A percentile compares a stretch with the other conserved stretches of the same genome.
phyloP scores from a whole-genome alignment of 1,139 yeast genomes.

The Pichia sp. region DNA sequence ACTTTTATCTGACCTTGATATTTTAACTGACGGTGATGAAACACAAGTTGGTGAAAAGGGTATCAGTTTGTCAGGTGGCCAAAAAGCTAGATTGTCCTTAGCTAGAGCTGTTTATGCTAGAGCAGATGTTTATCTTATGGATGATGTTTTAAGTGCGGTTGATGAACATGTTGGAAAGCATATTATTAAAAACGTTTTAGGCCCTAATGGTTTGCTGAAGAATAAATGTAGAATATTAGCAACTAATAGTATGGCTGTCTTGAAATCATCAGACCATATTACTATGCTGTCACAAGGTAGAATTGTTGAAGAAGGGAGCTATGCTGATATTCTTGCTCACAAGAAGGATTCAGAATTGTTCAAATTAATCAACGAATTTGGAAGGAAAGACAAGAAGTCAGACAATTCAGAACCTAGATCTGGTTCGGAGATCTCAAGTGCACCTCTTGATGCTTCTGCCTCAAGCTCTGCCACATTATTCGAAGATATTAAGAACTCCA shows the following conservation, averaged over 20 bases:
- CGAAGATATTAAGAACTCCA: constrained; percentile 29
- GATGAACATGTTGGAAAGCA: constrained; percentile 93
- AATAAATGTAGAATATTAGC: constrained; percentile 76
- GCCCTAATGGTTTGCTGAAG: constrained; percentile 71
- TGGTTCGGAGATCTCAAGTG: constrained; percentile 3
- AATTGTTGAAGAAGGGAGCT: constrained; percentile 71
- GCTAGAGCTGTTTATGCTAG: constrained; percentile 95
- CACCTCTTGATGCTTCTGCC: constrained; percentile 20
- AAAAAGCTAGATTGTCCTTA: constrained; percentile 85
- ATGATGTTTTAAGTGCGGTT: constrained; percentile 91
- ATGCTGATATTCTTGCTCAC: constrained; percentile 42
- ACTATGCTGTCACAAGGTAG: constrained; percentile 71
- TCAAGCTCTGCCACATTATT: constrained; percentile 21
- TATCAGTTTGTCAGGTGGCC: constrained; percentile 93
- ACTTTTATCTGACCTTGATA: constrained; percentile 65
- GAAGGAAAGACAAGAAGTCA: constrained; percentile 35
- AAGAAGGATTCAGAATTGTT: constrained; percentile 48
- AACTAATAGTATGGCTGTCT: constrained; percentile 81
- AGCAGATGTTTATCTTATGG: constrained; percentile 84
- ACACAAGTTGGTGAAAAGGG: constrained; percentile 98
- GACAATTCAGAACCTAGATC: constrained; percentile 20
- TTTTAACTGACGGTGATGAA: constrained; percentile 79
- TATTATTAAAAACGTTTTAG: constrained; percentile 69
- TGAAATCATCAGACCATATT: constrained; percentile 68
- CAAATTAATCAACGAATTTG: constrained; percentile 67